These are phyloP conservation scores for Monsonia emarginata DNA, from an alignment of 441 rosid genomes.

Conservation along the genomic window DNA sequence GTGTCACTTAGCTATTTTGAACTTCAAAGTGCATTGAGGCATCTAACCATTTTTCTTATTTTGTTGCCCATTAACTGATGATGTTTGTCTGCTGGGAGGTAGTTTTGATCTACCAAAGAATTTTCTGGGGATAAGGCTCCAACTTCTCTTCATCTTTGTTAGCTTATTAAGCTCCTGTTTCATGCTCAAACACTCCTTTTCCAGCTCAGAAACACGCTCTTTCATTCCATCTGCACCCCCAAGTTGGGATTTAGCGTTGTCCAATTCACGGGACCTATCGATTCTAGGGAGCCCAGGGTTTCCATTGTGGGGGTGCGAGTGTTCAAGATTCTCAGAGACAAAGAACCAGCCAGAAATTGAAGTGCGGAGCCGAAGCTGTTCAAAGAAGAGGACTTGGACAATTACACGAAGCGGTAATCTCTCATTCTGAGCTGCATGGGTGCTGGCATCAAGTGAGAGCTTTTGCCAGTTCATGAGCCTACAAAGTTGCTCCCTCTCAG, in stretches of 20 bases:
- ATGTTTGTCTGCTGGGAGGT: constrained; percentile 33
- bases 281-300: constrained; percentile 36
- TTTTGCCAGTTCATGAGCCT: constrained; percentile 80
- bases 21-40: constrained; percentile 16
- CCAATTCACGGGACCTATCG: constrained; percentile 8
- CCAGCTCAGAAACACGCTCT: constrained; percentile 62
- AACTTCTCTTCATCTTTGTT: constrained; percentile 52
- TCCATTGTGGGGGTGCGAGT: constrained; percentile 28
- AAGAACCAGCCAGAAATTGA: constrained; percentile 62
- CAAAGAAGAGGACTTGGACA: constrained; percentile 40
- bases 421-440: constrained; percentile 92
- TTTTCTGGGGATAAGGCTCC: constrained; percentile 33
- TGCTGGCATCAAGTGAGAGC: constrained; percentile 80
- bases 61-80: constrained; percentile 16
- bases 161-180: constrained; percentile 67
- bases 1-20: neutral
- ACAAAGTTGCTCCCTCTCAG: constrained; percentile 71
- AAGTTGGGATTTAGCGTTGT: constrained; percentile 8
- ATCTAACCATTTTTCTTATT: constrained; percentile 19
- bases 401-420: constrained; percentile 69
- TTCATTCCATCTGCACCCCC: constrained; percentile 38
- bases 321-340: constrained; percentile 51
- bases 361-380: constrained; percentile 77
- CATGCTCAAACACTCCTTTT: constrained; percentile 67
- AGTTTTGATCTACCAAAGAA: constrained; percentile 31